Conservation (phyloP, 495 filamentous ascomycete species). For the Trichocladium antarcticum region DNA sequence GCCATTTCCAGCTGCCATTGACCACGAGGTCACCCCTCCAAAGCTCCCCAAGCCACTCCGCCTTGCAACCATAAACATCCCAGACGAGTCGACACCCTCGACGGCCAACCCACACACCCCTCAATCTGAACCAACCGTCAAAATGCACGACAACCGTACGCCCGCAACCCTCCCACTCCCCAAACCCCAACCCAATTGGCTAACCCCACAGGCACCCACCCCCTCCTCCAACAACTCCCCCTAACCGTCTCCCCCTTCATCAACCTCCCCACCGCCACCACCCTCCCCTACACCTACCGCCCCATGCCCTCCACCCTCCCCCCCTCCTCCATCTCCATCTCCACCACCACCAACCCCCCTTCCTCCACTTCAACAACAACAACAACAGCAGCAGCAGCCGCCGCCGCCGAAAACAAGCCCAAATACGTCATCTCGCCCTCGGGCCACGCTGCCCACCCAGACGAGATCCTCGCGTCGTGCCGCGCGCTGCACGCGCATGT, state of each 20-base stretch:
- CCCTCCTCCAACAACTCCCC: conserved; percentile 81
- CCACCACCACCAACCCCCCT: conserved; percentile 15
- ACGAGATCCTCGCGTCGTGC: conserved; percentile 73
- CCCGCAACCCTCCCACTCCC: background rate
- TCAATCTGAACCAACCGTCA: conserved; percentile 12
- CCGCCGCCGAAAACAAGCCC: conserved; percentile 27
- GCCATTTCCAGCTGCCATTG: no score
- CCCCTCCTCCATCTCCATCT: conserved; percentile 44
- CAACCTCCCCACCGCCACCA: conserved; percentile 77
- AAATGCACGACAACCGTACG: conserved; percentile 42
- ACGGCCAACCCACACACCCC: background rate
- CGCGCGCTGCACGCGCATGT: conserved; percentile 65
- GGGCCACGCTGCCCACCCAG: conserved; percentile 67
- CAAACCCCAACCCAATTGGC: background rate
- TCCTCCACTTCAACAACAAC: conserved; percentile 32
- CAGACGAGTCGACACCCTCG: no score
- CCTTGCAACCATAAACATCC: no score
- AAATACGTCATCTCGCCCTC: conserved; percentile 65
- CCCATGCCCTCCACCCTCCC: conserved; percentile 76
- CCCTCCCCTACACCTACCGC: conserved; percentile 92
- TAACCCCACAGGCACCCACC: conserved; percentile 54
- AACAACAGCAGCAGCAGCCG: background rate
- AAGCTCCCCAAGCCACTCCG: no score
- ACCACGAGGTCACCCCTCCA: no score
- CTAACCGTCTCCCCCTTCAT: conserved; percentile 92